Base-by-base conservation (phyloP, 495 filamentous ascomycete genomes). In the Coniosporium apollinis region DNA sequence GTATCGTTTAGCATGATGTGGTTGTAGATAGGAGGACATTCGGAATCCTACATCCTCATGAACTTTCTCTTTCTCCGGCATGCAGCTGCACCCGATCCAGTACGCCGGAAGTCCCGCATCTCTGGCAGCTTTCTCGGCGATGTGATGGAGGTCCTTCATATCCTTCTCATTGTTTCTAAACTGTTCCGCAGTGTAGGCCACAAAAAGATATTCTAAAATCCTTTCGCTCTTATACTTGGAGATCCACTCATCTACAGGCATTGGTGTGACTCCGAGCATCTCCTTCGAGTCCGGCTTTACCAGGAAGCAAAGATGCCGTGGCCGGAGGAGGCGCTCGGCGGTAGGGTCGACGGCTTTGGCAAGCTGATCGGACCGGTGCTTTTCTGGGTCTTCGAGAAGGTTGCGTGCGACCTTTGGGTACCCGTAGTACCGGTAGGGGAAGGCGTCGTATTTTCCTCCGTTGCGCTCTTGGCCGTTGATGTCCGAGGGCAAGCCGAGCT, bases 51-150 rank as follows among this genome's bases (percentile, higher is more conserved):
- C 42, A 28, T 48, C 42, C 7, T 36, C 41, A 22, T 37, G 11
- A 5, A 45, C 16, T 18, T 45, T 19, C 15, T 41, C 29, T 8
- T 40, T 19, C 5, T 42, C 39, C 4, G 37, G 37, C 36, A 49
- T 41, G 13, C 47, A 49, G 19, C 31, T 41, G 28, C 29, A 35
- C 0, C 28, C 41, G 16, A 59, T 24, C 58, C 58, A 62, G 31
- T 48, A 62, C 4, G 58, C 58, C 5, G 18, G 24, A 7, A 54
- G 42, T 25, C 36, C 55, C 9, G 48, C 54, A 26, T 38, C 50
- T 28, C 42, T 43, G 22, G 55, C 45, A n/a, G 56, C 54, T 11
- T 30, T 35, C 25, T 51, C 44, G 18, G 47, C 53, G 5, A 57
- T 41, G 8, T 45, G 21, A 33, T 48, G 41, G 3, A 56, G 38